Base-by-base conservation (phyloP, 2,329 filamentous ascomycete species). In the Nigrospora oryzae region DNA sequence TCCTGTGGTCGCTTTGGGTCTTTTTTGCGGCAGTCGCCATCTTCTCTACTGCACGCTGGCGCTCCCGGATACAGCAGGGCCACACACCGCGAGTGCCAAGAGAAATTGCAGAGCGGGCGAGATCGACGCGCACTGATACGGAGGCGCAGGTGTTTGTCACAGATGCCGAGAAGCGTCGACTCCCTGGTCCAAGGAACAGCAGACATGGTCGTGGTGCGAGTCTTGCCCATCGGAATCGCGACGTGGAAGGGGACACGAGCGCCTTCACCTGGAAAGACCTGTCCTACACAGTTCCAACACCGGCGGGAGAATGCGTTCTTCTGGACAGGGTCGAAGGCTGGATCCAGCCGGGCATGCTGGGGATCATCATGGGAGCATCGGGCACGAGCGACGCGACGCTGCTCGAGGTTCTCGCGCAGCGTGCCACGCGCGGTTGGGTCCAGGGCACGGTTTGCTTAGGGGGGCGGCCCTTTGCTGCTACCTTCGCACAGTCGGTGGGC, bases 1-100 rank as follows among this genome's bases (percentile, higher is more conserved):
- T 90, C 4, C 64, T 93, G 1, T 80, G 90, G 53, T 86, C 83
- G 0, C 93, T 88, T 52, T 77, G 80, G 1, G 70, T 86, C 1
- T 73, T 89, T 6, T 94, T 91, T 56, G 75, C 94, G 12, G 84
- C 83, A 42, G 83, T 81, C 2, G 60, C 87, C 35, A 19, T 38
- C 5, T 16, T 38, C 12, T 67, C 86, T 28, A 87, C 86, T 69
- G 87, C 84, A 67, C 82, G 77, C 59, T 38, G 36, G 36, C 36
- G 36, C 12, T 19, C 10, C 5, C 12, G 12, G n/a, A 15, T 17
- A 16, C 14, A 19, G 36, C n/a, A 17, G 3, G 3, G 4, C 12
- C n/a, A n/a, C 4, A 16, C 15, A 13, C 17, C n/a, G 5, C 38
- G 13, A 5, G 17, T 36, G 10, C 41, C 32, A 11, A 79, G 74